These are phyloP conservation scores for Podospora didyma DNA, from an alignment of 495 filamentous ascomycete species.

Conservation along the genomic window DNA sequence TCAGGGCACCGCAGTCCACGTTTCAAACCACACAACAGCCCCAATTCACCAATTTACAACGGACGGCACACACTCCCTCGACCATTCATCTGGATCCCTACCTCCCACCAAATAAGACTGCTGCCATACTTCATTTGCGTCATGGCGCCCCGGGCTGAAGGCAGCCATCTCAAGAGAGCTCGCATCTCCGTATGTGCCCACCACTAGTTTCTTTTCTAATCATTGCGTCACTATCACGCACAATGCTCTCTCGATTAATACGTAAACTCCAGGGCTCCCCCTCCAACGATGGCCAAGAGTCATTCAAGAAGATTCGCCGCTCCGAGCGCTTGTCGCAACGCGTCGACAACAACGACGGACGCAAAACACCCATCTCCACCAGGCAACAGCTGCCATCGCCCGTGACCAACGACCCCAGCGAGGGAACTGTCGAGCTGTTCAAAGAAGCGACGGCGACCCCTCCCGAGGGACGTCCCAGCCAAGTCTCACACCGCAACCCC, in stretches of 20 bases:
- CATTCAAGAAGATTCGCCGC: conserved; percentile 63
- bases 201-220: conserved; percentile 5
- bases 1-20: conserved; percentile 9
- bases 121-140: conserved; percentile 10
- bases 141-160: conserved; percentile 54
- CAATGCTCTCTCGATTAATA: conserved; percentile 29
- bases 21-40: conserved; percentile 3
- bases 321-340: conserved; percentile 54
- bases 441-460: conserved; percentile 74
- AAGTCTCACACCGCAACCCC: conserved; percentile 41
- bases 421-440: conserved; percentile 46
- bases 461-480: conserved; percentile 57
- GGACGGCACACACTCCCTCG: background rate
- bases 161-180: conserved; percentile 52
- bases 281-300: conserved; percentile 39
- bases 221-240: conserved; percentile 18
- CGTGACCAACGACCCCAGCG: conserved; percentile 64
- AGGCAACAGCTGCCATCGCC: conserved; percentile 78
- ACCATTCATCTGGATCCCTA: background rate
- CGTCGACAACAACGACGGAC: conserved; percentile 31
- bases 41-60: conserved; percentile 2
- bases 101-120: conserved; percentile 5
- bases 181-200: conserved; percentile 36
- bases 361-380: conserved; percentile 53
- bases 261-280: conserved; percentile 39